Base-by-base conservation (phyloP, 192 early-diverging fungal genomes). In the Podila epigama region DNA sequence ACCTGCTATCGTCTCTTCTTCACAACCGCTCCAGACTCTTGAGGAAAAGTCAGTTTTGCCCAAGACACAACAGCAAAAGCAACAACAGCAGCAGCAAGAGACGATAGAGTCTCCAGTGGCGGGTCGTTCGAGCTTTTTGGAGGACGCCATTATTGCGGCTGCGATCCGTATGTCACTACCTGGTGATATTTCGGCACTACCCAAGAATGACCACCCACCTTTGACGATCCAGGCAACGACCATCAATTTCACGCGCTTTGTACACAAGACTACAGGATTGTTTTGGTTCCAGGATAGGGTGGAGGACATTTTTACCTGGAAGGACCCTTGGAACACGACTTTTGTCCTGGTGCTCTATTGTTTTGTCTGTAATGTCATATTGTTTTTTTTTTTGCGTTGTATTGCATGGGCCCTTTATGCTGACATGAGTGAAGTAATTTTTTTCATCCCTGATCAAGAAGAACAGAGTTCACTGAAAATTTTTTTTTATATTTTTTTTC, bases 201-300 rank as follows among this genome's bases (percentile, higher is more conserved):
- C 85, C 3, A 83, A 86, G 52, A 86, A 83, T 32, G 64, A 81
- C 39, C 78, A 75, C 41, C 85, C 88, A 20, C 79, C 89, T 1
- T 56, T 94, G 31, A 87, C 89, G 68, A 85, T 90, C 10, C 81
- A 92, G 41, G 81, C 82, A 16, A 91, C 90, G 2, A 89, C 89
- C 1, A 84, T 86, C 41, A 93, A 93, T 63, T 91, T 91, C 59
- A 82, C 86, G 27, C 68, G 83, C 33, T 93, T 94, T 69, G 88
- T 91, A 0, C 78, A 87, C 40, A 82, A 89, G 40, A 80, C 90
- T 34, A 86, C 90, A 0, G 86, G 84, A 16, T 63, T 92, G 41
- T 91, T 94, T 64, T 83, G 70, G 32, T 81, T 86, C 51, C 85
- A 91, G 71, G 90, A 93, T 56, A 64, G 52, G 35, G 68, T 92